These are phyloP conservation scores for Nicotiana otophora DNA, from an alignment of 257 asterid species.

Conservation along the genomic window DNA sequence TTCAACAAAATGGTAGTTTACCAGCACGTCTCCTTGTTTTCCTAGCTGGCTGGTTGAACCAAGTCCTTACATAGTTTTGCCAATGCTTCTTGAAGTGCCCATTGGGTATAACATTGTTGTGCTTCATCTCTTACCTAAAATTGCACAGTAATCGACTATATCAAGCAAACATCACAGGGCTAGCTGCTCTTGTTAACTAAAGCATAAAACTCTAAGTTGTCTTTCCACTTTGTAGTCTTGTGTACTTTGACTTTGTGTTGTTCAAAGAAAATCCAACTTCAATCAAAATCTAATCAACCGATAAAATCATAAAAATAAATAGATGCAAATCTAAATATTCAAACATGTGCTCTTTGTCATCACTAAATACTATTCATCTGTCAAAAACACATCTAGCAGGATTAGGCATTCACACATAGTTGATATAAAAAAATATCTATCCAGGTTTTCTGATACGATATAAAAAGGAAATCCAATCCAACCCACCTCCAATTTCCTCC, in stretches of 20 bases:
- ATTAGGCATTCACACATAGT: neutral
- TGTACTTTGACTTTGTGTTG: neutral
- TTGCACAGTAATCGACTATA: neutral
- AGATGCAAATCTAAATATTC: neutral
- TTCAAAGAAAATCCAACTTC: neutral
- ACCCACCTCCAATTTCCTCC: neutral
- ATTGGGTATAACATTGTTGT: slow-evolving; percentile 30
- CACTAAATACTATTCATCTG: neutral
- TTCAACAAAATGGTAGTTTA: neutral
- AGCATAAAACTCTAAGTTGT: neutral
- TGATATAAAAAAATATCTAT: no score
- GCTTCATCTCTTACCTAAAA: slow-evolving; percentile 32
- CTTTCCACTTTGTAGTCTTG: accelerated
- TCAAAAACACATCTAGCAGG: neutral
- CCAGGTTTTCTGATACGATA: neutral
- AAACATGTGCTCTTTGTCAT: neutral
- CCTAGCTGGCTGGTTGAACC: slow-evolving; percentile 35
- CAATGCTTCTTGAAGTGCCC: slow-evolving; percentile 34
- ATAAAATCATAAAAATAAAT: neutral
- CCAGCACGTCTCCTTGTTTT: slow-evolving; percentile 31
- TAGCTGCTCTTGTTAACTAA: neutral
- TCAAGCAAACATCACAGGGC: neutral
- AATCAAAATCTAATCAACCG: neutral
- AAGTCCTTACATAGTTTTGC: slow-evolving; percentile 30
- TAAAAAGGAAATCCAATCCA: neutral